These are phyloP conservation scores for Sarocladiaceae sp. DNA, from an alignment of 2,329 filamentous ascomycete species.

Conservation along the genomic window DNA sequence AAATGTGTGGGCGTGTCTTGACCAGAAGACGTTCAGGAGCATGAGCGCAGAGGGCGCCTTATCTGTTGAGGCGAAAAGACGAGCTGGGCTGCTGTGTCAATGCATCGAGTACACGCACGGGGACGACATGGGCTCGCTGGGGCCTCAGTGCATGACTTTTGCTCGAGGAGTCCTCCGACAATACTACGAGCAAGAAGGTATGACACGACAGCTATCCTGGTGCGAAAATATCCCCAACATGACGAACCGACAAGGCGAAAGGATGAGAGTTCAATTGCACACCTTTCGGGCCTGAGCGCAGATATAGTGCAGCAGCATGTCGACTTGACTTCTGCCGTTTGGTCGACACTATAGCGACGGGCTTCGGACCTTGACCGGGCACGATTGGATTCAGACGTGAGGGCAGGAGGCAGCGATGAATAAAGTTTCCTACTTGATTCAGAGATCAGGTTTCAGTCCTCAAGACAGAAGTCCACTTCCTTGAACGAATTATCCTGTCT, in stretches of 20 bases:
- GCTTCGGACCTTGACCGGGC: no score
- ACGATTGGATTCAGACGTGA: no score
- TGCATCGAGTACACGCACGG: slow-evolving; percentile 8
- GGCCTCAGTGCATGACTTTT: slow-evolving; percentile 9
- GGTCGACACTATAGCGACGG: no score
- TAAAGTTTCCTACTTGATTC: no score
- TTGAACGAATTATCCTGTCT: no score
- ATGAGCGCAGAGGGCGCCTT: not conserved
- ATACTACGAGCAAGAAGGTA: not conserved
- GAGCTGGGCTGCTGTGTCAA: slow-evolving; percentile 8
- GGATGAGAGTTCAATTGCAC: slow-evolving; percentile 3
- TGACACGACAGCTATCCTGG: slow-evolving; percentile 5
- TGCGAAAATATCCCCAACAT: slow-evolving; percentile 10
- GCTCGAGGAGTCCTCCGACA: slow-evolving; percentile 1
- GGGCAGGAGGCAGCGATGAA: no score
- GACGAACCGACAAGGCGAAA: slow-evolving; percentile 3
- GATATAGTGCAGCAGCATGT: no score
- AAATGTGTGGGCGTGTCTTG: not conserved
- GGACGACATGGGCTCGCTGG: slow-evolving; percentile 3
- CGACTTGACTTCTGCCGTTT: no score
- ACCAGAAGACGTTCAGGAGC: not conserved
- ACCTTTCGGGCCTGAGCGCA: no score
- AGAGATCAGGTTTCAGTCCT: no score
- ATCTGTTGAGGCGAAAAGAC: not conserved
- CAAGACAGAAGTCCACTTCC: no score